Base-by-base conservation (phyloP, 164 flowering plant genomes). In the Piper longum region DNA sequence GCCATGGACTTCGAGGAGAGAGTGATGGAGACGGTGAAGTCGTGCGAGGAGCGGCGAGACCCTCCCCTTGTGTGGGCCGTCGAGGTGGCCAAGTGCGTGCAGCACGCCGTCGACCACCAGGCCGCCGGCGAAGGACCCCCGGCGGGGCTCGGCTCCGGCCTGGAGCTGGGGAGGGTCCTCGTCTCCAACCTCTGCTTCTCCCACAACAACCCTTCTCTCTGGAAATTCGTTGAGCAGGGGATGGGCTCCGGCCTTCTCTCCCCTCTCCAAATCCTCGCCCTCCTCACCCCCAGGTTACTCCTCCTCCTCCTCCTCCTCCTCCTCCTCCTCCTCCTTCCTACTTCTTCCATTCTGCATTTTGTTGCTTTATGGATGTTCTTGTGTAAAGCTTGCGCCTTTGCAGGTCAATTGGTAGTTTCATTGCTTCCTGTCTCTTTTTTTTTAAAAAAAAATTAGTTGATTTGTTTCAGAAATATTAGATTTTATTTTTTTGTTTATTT, bases 211-310 rank as follows among this genome's bases (percentile, higher is more conserved):
- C 81, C 86, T 13, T 74, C 71, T 17, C 72, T 83, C 3, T 85
- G 91, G 91, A 85, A 82, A 67, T 79, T 79, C 42, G 54, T 85
- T 5, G 78, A 80, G 0, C 77, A 82, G 5, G 80, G 81, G 11
- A 60, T 85, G 57, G 64, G 79, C 45, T 78, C 83, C 16, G 70
- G 75, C 41, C 77, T 83, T 42, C 67, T 85, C n/a, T 79, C 72
- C 16, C 75, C 91, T 9, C 71, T 83, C 12, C 91, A 83, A 7
- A 63, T 83, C 66, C 85, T 85, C 64, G 76, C 85, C 16, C 82
- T 85, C n/a, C 86, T 85, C 66, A 67, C 80, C 57, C 59, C 80
- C 71, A 80, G 85, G 86, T 77, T 52, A 36, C 3, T 43, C 57
- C 16, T 16, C 57, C 43, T 8, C 36, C 41, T 51, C 36, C 36